Conservation (phyloP, 257 asterid species). For the Verbena officinalis region DNA sequence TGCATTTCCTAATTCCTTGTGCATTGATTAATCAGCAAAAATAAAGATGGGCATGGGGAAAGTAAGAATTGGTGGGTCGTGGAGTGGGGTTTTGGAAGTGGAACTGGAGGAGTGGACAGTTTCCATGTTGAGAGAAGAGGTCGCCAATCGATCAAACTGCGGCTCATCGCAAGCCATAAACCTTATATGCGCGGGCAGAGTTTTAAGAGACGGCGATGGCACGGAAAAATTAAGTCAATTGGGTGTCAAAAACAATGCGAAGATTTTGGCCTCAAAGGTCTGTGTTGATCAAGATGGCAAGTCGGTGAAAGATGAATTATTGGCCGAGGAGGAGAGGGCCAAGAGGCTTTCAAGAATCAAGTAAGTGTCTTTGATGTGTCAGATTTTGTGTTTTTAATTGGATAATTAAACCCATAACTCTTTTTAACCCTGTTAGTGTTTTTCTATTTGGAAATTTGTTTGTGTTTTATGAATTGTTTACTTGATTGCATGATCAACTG, state of each 20-base stretch:
- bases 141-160: conserved; percentile 69
- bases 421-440: not conserved
- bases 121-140: conserved; percentile 64
- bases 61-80: conserved; percentile 82
- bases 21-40: not conserved
- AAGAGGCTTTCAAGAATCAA: conserved; percentile 67
- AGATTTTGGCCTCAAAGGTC: conserved; percentile 74
- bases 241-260: conserved; percentile 78
- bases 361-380: conserved; percentile 41
- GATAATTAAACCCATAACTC: conserved; percentile 14
- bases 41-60: conserved; percentile 51
- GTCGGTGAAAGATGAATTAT: conserved; percentile 56
- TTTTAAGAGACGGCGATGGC: conserved; percentile 69
- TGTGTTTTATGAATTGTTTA: not conserved
- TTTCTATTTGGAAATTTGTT: not conserved
- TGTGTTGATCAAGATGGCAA: conserved; percentile 63
- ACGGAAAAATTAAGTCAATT: conserved; percentile 62
- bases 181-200: conserved; percentile 72
- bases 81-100: conserved; percentile 87
- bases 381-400: conserved; percentile 15
- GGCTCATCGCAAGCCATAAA: conserved; percentile 52
- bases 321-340: conserved; percentile 92
- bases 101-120: conserved; percentile 85
- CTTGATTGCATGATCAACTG: conserved; percentile 14
- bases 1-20: not conserved